Evolutionary conservation across 2,329 filamentous ascomycete species (phyloP), one percentile per base, ranked within the genome.

Genomic region (Colletotrichum orbiculare): DNA sequence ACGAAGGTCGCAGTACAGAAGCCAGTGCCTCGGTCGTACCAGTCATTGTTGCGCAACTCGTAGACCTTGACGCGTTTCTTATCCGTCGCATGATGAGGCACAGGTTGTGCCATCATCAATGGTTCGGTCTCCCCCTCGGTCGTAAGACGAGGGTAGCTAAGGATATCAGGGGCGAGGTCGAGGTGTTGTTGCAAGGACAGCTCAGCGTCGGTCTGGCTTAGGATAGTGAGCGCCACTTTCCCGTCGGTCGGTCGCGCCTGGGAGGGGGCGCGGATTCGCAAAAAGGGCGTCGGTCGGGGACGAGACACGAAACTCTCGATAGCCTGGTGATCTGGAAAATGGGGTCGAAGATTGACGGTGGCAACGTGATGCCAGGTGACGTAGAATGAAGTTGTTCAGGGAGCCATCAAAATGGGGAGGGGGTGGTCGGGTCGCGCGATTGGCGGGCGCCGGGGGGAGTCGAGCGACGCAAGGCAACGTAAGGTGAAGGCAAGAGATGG

Each of bases 11-110:
- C 94, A 66, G 89, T 92, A 78, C 96, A 98, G 79, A 97, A 97
- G 68, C 96, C 96, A 52, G 96, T 99, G 69, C 96, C 96, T 74
- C 95, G 87, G 81, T 99, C 96, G 77, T 95, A 97, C 96, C 96
- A 99, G 88, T 98, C 96, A 85, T 97, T 97, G 81, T 97, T 94
- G 78, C 93, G 93, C 74, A 99, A 87, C 83, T 98, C 96, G 80
- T 99, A 99, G 77, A 99, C 96, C 85, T 99, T 99, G 80, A 98
- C 96, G 85, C 96, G 87, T 78, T 87, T 89, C 81, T 84, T 88
- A 74, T 89, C 87, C 78, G 85, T 85, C 78, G 84, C 81, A 81
- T 84, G 85, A 86, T 88, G 87, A 87, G 87, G 87, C 87, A 89
- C 87, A 73, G 82, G 80, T 82, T 89, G 87, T 87, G 88, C 88